phyloP scores from a whole-genome alignment of 345 rosid species.

The Eucalyptus cloeziana region DNA sequence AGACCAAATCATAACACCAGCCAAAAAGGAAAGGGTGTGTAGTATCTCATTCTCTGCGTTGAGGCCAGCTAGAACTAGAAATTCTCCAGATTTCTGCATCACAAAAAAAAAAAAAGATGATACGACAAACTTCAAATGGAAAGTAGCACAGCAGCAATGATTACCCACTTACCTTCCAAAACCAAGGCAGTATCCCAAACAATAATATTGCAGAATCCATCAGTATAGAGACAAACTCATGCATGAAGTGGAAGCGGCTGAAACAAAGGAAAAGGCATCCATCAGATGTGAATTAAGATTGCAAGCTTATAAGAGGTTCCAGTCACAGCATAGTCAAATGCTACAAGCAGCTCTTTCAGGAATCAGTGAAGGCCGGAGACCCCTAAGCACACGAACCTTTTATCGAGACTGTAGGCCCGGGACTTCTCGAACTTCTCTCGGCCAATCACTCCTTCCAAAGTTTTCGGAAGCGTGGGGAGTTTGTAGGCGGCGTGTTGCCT shows the following conservation, averaged over 20 bases:
- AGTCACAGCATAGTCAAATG: neutral
- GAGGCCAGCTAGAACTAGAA: constrained; percentile 56
- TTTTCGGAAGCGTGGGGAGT: constrained; percentile 74
- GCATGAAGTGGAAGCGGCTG: constrained; percentile 89
- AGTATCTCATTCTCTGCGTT: constrained; percentile 74
- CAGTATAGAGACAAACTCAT: constrained; percentile 75
- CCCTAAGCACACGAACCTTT: constrained; percentile 39
- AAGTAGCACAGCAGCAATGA: neutral
- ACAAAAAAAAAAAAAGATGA: neutral
- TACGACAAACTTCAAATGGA: neutral
- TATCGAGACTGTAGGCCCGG: constrained; percentile 92
- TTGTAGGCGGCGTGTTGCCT: constrained; percentile 80
- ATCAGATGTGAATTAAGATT: neutral
- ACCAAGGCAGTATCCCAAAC: constrained; percentile 88
- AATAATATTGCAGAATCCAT: constrained; percentile 93
- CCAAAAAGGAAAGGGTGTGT: constrained; percentile 86
- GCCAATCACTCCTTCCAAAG: constrained; percentile 88
- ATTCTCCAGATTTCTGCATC: constrained; percentile 61
- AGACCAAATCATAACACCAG: constrained; percentile 92
- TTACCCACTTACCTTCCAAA: constrained; percentile 70
- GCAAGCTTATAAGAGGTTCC: neutral
- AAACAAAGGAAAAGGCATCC: constrained; percentile 4
- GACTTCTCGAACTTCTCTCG: constrained; percentile 89
- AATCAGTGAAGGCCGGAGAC: neutral
- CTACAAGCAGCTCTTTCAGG: neutral